Evolutionary conservation across 139 green algal genomes (phyloP).

Genomic region (Coelastrella sp.): DNA sequence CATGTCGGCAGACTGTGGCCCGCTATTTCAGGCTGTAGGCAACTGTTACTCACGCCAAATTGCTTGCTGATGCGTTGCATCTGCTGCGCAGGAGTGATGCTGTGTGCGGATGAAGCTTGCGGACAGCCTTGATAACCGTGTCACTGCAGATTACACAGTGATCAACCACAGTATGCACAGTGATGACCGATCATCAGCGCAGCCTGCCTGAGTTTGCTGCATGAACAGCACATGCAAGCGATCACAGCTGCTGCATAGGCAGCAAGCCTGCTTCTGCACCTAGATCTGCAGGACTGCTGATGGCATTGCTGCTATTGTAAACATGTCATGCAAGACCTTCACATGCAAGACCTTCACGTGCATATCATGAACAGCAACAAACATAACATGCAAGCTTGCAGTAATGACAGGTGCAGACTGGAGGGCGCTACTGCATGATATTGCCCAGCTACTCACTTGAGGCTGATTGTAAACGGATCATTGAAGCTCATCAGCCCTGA

Average conservation of each 20-base stretch:
- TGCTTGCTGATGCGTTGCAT: constrained; percentile 22
- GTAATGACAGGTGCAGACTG: not conserved
- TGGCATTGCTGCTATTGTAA: not conserved
- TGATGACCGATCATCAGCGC: too few species aligned
- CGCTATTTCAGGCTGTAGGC: not conserved
- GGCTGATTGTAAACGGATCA: constrained; percentile 56
- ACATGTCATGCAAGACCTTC: not conserved
- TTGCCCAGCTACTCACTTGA: constrained; percentile 52
- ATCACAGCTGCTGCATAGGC: too few species aligned
- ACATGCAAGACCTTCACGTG: not conserved
- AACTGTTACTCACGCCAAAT: constrained; percentile 31
- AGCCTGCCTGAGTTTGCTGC: too few species aligned
- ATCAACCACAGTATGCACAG: too few species aligned
- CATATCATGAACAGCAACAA: too few species aligned
- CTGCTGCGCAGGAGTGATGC: constrained; percentile 51
- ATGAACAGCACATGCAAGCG: too few species aligned
- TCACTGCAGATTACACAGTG: constrained; percentile 44
- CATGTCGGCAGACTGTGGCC: too few species aligned
- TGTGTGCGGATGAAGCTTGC: constrained; percentile 50
- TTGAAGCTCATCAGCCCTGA: constrained; percentile 55
- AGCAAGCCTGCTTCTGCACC: too few species aligned
- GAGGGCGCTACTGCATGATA: not conserved
- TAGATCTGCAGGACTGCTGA: too few species aligned
- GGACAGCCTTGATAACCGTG: constrained; percentile 40
- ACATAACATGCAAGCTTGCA: not conserved